Conservation (phyloP, 2,329 filamentous ascomycete species). For the Colletotrichum horii region DNA sequence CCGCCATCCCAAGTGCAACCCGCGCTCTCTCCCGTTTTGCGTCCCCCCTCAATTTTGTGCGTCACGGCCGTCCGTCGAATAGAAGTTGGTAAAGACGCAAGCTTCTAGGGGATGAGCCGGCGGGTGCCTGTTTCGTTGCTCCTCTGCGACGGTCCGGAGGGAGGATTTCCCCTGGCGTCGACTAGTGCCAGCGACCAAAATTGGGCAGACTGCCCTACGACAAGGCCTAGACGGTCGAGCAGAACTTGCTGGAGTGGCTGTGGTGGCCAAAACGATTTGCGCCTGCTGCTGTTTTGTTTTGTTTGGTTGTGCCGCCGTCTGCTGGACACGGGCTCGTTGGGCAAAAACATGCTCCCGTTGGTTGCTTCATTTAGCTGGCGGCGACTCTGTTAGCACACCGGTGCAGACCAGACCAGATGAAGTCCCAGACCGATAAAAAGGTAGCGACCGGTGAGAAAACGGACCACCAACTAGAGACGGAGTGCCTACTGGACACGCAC, state of each 20-base stretch:
- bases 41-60: neutral
- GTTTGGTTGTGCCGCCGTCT: neutral
- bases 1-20: neutral
- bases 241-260: neutral
- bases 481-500: neutral
- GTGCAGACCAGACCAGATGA: neutral
- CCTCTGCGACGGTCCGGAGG: neutral
- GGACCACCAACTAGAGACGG: neutral
- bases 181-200: constrained; percentile 3
- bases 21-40: neutral
- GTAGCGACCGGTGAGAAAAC: neutral
- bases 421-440: neutral
- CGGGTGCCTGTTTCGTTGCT: constrained; percentile 3
- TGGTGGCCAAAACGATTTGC: neutral
- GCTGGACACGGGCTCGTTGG: neutral
- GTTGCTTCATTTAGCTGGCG: neutral
- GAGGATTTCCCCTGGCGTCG: constrained; percentile 5
- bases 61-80: neutral
- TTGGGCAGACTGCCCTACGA: constrained; percentile 4
- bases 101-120: neutral
- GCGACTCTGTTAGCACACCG: neutral
- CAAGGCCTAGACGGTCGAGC: neutral
- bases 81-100: neutral
- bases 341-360: neutral
- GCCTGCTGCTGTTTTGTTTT: neutral